Evolutionary conservation across 2,329 filamentous ascomycete species (phyloP).

Genomic region (Coniochaeta sp.): DNA sequence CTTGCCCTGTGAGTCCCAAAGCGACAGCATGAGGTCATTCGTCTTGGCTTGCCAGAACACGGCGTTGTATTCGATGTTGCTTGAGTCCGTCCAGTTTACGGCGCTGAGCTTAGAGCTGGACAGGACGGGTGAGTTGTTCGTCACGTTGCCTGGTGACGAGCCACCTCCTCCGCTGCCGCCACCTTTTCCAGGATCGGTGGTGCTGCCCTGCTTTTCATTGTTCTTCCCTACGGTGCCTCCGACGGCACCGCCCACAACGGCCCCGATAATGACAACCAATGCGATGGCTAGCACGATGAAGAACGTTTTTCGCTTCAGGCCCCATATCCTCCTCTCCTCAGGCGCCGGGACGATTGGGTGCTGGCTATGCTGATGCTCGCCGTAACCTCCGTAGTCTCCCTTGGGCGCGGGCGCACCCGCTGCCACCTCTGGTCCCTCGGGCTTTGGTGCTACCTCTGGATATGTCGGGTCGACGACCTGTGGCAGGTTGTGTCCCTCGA

Average conservation of each 20-base stretch:
- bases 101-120: constrained; percentile 4
- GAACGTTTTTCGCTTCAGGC: constrained; percentile 10
- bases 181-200: not conserved
- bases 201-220: not conserved
- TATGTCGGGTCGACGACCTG: not conserved
- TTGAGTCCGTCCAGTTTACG: constrained; percentile 9
- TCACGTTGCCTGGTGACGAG: not conserved
- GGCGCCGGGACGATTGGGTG: not conserved
- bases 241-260: constrained; percentile 12
- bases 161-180: not conserved
- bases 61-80: constrained; percentile 6
- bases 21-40: constrained; percentile 8
- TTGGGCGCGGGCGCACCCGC: not conserved
- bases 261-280: constrained; percentile 9
- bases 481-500: not conserved
- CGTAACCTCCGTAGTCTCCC: not conserved
- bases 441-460: not conserved
- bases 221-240: constrained; percentile 11
- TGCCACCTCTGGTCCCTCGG: not conserved
- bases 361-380: not conserved
- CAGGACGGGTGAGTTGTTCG: constrained; percentile 5
- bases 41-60: constrained; percentile 9
- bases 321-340: constrained; percentile 7
- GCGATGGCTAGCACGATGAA: constrained; percentile 9
- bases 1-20: constrained; percentile 5